Evolutionary conservation across 2,329 filamentous ascomycete genomes (phyloP).

Genomic region (Drechslerella stenobrocha): DNA sequence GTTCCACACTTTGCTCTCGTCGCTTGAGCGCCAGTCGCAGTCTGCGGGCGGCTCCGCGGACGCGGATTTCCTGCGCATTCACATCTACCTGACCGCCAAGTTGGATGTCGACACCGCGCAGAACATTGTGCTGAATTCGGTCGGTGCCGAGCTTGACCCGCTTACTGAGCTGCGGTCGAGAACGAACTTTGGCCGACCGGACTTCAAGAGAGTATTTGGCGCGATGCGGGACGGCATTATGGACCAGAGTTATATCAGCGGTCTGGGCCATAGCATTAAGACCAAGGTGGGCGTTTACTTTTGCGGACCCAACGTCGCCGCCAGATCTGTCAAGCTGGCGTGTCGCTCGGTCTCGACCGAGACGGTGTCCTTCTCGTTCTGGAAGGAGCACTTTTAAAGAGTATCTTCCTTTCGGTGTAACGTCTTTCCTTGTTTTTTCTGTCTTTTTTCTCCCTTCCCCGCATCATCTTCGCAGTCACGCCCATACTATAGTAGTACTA

Average conservation of each 20-base stretch:
- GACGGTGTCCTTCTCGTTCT: slow-evolving; percentile 93
- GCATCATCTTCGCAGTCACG: too few relatives aligned
- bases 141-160: slow-evolving; percentile 83
- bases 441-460: too few relatives aligned
- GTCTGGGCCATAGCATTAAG: slow-evolving; percentile 72
- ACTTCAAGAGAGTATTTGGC: slow-evolving; percentile 78
- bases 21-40: slow-evolving; percentile 82
- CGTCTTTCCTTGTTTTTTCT: slow-evolving; percentile 15
- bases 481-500: slow-evolving; percentile 12
- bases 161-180: slow-evolving; percentile 85
- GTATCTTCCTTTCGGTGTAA: slow-evolving; percentile 8
- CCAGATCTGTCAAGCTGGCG: slow-evolving; percentile 81
- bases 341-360: slow-evolving; percentile 71
- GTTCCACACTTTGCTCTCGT: slow-evolving; percentile 93
- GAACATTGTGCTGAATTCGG: slow-evolving; percentile 95
- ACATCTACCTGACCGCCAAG: slow-evolving; percentile 94
- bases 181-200: slow-evolving; percentile 92
- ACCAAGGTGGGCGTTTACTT: slow-evolving; percentile 97
- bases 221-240: slow-evolving; percentile 87
- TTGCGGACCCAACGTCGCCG: slow-evolving; percentile 81
- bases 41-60: slow-evolving; percentile 68
- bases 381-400: slow-evolving; percentile 81
- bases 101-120: slow-evolving; percentile 89
- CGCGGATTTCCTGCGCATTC: slow-evolving; percentile 88
- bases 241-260: slow-evolving; percentile 80